These are phyloP conservation scores for Emydomyces testavorans DNA, from an alignment of 2,329 filamentous ascomycete species.

Conservation along the genomic window DNA sequence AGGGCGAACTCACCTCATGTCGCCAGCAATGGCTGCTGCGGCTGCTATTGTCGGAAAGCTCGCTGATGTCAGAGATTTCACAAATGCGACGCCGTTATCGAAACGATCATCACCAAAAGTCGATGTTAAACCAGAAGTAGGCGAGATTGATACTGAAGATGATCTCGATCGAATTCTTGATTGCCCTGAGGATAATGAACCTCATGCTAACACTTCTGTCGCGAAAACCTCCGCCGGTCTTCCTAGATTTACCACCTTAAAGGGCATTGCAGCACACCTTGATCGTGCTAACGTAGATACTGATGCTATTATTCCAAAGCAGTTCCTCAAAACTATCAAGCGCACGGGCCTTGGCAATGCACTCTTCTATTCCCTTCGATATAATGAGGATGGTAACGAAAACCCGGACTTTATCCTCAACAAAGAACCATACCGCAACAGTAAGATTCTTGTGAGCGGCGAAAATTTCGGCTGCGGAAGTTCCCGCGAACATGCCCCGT, in stretches of 20 bases:
- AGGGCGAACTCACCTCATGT: conserved; percentile 90
- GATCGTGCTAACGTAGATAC: conserved; percentile 89
- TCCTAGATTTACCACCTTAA: conserved; percentile 70
- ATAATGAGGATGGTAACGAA: conserved; percentile 59
- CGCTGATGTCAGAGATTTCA: conserved; percentile 74
- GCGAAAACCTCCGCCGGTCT: conserved; percentile 50
- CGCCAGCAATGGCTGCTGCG: conserved; percentile 89
- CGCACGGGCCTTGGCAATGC: conserved; percentile 82
- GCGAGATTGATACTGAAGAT: conserved; percentile 49
- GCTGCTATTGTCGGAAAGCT: conserved; percentile 84
- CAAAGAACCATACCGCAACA: conserved; percentile 66
- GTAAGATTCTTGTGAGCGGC: conserved; percentile 85
- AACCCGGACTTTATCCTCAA: conserved; percentile 81
- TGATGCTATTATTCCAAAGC: conserved; percentile 98
- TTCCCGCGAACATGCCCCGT: conserved; percentile 89
- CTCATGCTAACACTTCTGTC: conserved; percentile 51
- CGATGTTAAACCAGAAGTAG: conserved; percentile 48
- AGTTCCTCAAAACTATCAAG: conserved; percentile 99
- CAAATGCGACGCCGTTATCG: conserved; percentile 35
- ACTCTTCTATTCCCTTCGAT: conserved; percentile 77
- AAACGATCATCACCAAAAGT: conserved; percentile 47
- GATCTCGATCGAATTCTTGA: conserved; percentile 55
- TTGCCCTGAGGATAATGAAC: conserved; percentile 49
- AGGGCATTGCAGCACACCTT: conserved; percentile 77
- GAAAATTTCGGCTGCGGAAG: conserved; percentile 92